Percentiles rank a stretch among this genome's conserved stretches.
Conservation (phyloP, 768 basidiomycete genomes). For the Kwoniella newhampshirensis region DNA sequence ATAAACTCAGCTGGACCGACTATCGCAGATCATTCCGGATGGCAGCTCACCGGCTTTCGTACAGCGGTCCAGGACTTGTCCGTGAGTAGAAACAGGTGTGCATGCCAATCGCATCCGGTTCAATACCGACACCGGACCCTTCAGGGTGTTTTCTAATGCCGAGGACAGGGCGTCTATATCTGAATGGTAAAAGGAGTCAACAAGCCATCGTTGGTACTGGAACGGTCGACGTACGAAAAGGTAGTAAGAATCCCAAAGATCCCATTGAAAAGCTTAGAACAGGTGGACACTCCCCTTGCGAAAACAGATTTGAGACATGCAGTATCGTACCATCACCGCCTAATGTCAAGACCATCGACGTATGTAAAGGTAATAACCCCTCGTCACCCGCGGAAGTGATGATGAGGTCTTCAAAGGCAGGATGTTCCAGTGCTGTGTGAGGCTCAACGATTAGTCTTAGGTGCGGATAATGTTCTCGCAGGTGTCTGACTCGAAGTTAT, state of each 20-base stretch:
- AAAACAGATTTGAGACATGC: slow-evolving; percentile 88
- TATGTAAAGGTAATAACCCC: slow-evolving; percentile 46
- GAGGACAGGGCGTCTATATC: slow-evolving; percentile 84
- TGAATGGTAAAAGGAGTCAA: slow-evolving; percentile 48
- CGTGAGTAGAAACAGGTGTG: slow-evolving; percentile 26
- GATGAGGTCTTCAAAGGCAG: slow-evolving; percentile 22
- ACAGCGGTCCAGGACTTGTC: slow-evolving; percentile 23
- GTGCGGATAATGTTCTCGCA: slow-evolving; percentile 24
- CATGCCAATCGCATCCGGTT: slow-evolving; percentile 89
- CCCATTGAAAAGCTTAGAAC: slow-evolving; percentile 90
- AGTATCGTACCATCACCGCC: slow-evolving; percentile 95
- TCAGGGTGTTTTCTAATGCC: slow-evolving; percentile 75
- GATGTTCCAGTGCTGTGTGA: slow-evolving; percentile 37
- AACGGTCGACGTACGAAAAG: slow-evolving; percentile 70
- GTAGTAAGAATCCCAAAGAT: slow-evolving; percentile 86
- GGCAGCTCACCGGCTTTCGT: slow-evolving; percentile 34
- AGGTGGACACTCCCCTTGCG: slow-evolving; percentile 85
- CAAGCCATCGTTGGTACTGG: not conserved
- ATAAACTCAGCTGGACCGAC: slow-evolving; percentile 4
- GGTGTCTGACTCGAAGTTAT: slow-evolving; percentile 18
- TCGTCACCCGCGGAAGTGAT: slow-evolving; percentile 30
- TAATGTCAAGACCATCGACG: slow-evolving; percentile 84
- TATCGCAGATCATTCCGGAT: not conserved
- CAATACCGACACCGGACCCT: slow-evolving; percentile 75
- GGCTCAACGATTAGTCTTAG: slow-evolving; percentile 40